A percentile compares a stretch with the other conserved stretches of the same genome.
Conservation (phyloP, 2,329 filamentous ascomycete genomes). For the Neoarthrinium moseri region DNA sequence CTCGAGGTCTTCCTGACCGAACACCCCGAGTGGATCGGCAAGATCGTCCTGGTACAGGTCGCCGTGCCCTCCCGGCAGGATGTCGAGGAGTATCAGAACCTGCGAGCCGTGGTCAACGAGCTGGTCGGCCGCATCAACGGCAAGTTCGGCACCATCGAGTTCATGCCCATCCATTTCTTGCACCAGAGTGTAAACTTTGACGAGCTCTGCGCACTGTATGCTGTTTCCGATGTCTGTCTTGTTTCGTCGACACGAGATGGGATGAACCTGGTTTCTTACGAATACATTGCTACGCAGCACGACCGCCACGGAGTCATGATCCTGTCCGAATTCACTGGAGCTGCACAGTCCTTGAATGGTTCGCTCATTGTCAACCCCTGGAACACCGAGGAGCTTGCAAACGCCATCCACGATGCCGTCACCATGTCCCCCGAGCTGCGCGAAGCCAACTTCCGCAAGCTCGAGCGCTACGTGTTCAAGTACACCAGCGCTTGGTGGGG, state of each 20-base stretch:
- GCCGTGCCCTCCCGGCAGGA: conserved; percentile 93
- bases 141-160: conserved; percentile 94
- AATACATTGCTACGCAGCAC: conserved; percentile 93
- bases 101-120: conserved; percentile 94
- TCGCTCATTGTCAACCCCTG: conserved; percentile 95
- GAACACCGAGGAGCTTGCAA: conserved; percentile 95
- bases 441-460: conserved; percentile 82
- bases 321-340: conserved; percentile 93
- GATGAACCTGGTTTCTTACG: conserved; percentile 98
- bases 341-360: conserved; percentile 90
- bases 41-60: conserved; percentile 93
- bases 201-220: conserved; percentile 90
- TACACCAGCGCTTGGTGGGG: conserved; percentile 99
- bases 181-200: conserved; percentile 96
- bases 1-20: conserved; percentile 96
- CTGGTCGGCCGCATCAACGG: conserved; percentile 96
- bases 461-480: conserved; percentile 94
- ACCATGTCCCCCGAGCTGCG: conserved; percentile 92
- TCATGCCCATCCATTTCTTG: conserved; percentile 98
- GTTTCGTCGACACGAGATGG: conserved; percentile 96
- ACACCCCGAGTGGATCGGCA: conserved; percentile 96
- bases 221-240: conserved; percentile 86
- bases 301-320: conserved; percentile 92
- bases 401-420: conserved; percentile 92
- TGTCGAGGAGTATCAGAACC: conserved; percentile 96